These are phyloP conservation scores for Bauhinia variegata DNA, from an alignment of 306 rosid species.

Conservation along the genomic window DNA sequence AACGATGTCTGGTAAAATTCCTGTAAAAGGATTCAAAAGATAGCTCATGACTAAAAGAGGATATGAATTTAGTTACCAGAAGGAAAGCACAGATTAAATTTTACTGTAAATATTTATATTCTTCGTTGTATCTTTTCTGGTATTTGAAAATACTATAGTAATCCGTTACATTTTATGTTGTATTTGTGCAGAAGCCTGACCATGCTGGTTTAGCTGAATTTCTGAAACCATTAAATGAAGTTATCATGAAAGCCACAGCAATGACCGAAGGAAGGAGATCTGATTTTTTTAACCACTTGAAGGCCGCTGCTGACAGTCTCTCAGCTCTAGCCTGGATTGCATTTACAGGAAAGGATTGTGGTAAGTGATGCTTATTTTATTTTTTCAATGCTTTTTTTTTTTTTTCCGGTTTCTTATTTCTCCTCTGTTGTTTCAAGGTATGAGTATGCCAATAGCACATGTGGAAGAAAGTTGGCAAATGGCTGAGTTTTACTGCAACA, in stretches of 20 bases:
- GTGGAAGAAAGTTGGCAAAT: slow-evolving; percentile 99
- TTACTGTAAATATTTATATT: background rate
- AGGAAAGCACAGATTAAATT: slow-evolving; percentile 16
- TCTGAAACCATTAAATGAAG: slow-evolving; percentile 84
- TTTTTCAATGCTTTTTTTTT: slow-evolving; percentile 27
- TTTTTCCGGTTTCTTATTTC: slow-evolving; percentile 31
- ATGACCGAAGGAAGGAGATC: slow-evolving; percentile 87
- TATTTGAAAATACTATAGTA: slow-evolving; percentile 26
- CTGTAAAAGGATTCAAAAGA: background rate
- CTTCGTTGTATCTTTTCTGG: slow-evolving; percentile 3
- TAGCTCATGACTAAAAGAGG: no score
- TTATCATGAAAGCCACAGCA: slow-evolving; percentile 57
- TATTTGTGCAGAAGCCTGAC: slow-evolving; percentile 79
- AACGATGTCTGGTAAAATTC: slow-evolving; percentile 11
- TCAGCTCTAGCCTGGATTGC: slow-evolving; percentile 98
- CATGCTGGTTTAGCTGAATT: slow-evolving; percentile 72
- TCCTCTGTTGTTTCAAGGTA: slow-evolving; percentile 59
- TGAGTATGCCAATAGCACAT: slow-evolving; percentile 98
- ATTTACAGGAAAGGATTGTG: slow-evolving; percentile 84
- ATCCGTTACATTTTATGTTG: slow-evolving; percentile 12
- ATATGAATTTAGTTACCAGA: slow-evolving; percentile 19
- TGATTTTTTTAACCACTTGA: slow-evolving; percentile 87
- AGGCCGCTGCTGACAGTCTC: slow-evolving; percentile 88
- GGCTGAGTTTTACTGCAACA: slow-evolving; percentile 98
- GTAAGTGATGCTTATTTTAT: slow-evolving; percentile 48